A percentile compares a stretch with the other conserved stretches of the same genome.
Conservation (phyloP, 2,329 filamentous ascomycete genomes). For the Aspergillus arachidicola region DNA sequence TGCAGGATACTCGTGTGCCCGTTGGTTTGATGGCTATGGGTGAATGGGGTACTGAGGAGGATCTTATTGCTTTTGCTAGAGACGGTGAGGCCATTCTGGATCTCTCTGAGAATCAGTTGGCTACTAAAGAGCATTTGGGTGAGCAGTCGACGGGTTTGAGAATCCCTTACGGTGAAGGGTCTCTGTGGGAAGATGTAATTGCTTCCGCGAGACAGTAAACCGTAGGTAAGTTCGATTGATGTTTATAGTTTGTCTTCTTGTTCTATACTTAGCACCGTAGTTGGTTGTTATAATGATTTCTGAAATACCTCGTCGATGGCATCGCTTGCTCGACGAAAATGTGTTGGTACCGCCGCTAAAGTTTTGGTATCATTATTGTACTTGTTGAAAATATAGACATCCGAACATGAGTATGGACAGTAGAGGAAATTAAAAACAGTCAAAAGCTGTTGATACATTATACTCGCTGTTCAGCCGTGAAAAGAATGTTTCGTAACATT, state of each 20-base stretch:
- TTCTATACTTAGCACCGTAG: not conserved
- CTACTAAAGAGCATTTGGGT: constrained; percentile 5
- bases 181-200: constrained; percentile 44
- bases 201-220: constrained; percentile 21
- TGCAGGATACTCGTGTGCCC: constrained; percentile 46
- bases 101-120: constrained; percentile 21
- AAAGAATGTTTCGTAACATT: not conserved
- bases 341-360: not conserved
- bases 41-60: constrained; percentile 58
- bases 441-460: not conserved
- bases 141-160: constrained; percentile 24
- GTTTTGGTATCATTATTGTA: not conserved
- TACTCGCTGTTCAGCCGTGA: not conserved
- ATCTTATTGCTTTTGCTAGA: constrained; percentile 54
- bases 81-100: constrained; percentile 54
- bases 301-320: too few relatives aligned
- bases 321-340: not conserved
- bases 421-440: not conserved
- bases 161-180: constrained; percentile 29
- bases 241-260: not conserved
- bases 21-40: constrained; percentile 58
- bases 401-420: not conserved
- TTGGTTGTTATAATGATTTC: not conserved
- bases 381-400: not conserved
- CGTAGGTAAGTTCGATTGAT: not conserved